Conservation (phyloP, 2,329 filamentous ascomycete genomes). For the Aspergillus tamarii region DNA sequence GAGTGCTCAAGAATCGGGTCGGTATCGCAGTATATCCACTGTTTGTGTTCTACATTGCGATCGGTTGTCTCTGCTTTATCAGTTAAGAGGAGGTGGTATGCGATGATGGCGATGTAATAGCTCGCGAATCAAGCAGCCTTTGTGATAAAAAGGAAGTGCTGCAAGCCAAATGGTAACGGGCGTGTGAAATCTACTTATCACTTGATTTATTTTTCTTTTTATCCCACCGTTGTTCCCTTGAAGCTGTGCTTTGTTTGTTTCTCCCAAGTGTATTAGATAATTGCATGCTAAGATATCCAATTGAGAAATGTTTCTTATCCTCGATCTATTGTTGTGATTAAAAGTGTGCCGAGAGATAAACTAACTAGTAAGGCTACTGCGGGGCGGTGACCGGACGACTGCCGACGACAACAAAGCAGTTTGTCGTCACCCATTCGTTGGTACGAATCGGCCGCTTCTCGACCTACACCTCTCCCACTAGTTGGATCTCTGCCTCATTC, state of each 20-base stretch:
- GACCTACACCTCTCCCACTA: not conserved
- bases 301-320: constrained; percentile 10
- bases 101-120: not conserved
- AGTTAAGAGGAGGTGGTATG: constrained; percentile 59
- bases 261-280: constrained; percentile 15
- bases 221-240: not conserved
- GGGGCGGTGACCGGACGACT: constrained; percentile 30
- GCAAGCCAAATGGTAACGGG: not conserved
- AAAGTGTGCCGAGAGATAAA: not conserved
- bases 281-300: constrained; percentile 26
- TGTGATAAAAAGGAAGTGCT: not conserved
- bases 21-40: constrained; percentile 92
- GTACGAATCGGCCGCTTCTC: constrained; percentile 6
- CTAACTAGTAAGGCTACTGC: constrained; percentile 11
- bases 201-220: constrained; percentile 6
- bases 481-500: not conserved
- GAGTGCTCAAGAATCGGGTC: constrained; percentile 92
- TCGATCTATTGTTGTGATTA: constrained; percentile 1
- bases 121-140: not conserved
- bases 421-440: constrained; percentile 17
- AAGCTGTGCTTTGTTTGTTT: not conserved
- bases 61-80: constrained; percentile 96
- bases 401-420: constrained; percentile 29
- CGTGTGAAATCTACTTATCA: not conserved
- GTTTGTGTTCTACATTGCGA: constrained; percentile 89